Conservation (phyloP, 495 filamentous ascomycete genomes). For the Penicillium parvum region DNA sequence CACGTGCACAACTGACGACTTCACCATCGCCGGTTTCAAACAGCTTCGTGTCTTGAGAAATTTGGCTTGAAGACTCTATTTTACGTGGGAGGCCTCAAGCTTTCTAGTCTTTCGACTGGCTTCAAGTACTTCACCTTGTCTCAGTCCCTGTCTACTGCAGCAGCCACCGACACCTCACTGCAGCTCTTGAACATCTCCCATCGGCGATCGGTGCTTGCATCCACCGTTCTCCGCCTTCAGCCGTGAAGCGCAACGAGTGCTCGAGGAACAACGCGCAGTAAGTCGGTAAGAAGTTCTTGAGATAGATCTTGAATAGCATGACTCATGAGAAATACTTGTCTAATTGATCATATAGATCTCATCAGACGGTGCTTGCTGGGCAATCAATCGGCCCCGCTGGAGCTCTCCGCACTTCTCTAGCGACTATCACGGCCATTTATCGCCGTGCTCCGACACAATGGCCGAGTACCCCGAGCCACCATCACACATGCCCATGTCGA, state of each 20-base stretch:
- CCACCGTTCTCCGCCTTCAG: slow-evolving; percentile 17
- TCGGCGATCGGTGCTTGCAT: slow-evolving; percentile 25
- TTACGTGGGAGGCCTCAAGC: too few species aligned
- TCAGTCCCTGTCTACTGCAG: neutral
- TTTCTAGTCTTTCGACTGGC: too few species aligned
- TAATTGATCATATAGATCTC: too few species aligned
- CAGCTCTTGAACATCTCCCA: neutral
- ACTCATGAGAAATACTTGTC: too few species aligned
- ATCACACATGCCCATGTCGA: slow-evolving; percentile 12
- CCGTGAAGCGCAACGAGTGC: neutral
- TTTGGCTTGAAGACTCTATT: neutral
- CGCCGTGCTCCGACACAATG: slow-evolving; percentile 16
- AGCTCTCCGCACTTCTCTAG: too few species aligned
- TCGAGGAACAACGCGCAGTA: too few species aligned
- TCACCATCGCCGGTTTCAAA: neutral
- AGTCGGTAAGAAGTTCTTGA: too few species aligned
- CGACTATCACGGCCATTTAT: too few species aligned
- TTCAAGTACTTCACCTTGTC: too few species aligned
- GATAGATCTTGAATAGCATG: too few species aligned
- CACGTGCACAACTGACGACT: neutral
- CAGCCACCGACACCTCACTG: neutral
- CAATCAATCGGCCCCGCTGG: slow-evolving; percentile 3
- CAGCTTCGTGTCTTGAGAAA: neutral
- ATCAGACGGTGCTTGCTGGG: neutral
- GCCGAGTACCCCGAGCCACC: slow-evolving; percentile 32